Evolutionary conservation across 2,329 filamentous ascomycete genomes (phyloP), one percentile per base, ranked within the genome.

Genomic region (Zasmidium citrigriseum): DNA sequence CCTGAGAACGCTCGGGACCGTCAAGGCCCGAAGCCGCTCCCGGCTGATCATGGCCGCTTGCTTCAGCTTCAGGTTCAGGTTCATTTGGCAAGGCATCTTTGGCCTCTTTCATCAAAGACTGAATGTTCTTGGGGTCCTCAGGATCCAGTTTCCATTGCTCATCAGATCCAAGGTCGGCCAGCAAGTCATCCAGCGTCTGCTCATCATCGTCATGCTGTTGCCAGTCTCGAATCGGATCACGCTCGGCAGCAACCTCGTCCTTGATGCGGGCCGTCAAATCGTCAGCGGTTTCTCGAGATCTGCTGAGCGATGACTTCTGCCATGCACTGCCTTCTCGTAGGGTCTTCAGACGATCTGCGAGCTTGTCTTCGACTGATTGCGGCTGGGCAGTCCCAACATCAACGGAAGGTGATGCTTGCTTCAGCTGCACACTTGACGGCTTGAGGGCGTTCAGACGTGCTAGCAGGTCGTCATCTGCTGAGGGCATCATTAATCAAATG

Each of bases 371-470:
- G 9, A 61, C 52, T 25, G 68, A 62, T 20, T 61, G 57, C n/a
- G 66, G 60, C 29, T 62, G 52, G 45, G 58, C 61, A 10, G 66
- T 60, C 27, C 66, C 48, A 21, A 68, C 58, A 45, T 70, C 66
- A 11, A 65, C 54, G n/a, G 66, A 64, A 16, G 64, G 54, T 22
- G 54, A 48, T 46, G 27, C 47, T 20, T 52, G 49, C 44, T 66
- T 52, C 18, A 80, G 66, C 52, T 63, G 73, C 20, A 80, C 70
- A 24, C 67, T 72, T 1, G 77, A 76, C 46, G 76, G 75, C 64
- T 79, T 80, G 49, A 81, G 72, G 14, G 79, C 78, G 61, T 81
- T 80, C 34, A 81, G 72, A 50, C 79, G 76, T 20, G 78, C 77
- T 55, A 81, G 76, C 20, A 82, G 75, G 57, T 75, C 70, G 51